phyloP scores from a whole-genome alignment of 768 basidiomycete species.

The Peribolospora baueri region DNA sequence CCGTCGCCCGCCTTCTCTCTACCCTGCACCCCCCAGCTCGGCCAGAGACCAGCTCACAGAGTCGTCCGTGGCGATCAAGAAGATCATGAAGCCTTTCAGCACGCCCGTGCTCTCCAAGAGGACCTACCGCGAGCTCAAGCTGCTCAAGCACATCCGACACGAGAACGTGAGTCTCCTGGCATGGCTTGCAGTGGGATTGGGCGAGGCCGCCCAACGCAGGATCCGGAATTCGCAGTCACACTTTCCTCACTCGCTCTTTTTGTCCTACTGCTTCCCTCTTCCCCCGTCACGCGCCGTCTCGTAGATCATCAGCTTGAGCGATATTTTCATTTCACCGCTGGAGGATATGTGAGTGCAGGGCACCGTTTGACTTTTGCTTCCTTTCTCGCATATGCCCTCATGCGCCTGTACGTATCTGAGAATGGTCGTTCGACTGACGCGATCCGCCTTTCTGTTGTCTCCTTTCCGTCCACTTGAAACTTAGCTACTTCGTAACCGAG shows the following conservation, averaged over 20 bases:
- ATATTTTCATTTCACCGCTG: constrained; percentile 98
- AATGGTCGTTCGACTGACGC: neutral
- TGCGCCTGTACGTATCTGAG: neutral
- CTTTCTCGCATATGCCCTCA: neutral
- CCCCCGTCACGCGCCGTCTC: neutral
- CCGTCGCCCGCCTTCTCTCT: neutral
- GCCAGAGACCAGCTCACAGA: constrained; percentile 86
- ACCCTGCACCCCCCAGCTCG: constrained; percentile 30
- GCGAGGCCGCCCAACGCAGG: too few species aligned
- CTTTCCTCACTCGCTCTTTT: neutral
- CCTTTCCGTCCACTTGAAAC: neutral
- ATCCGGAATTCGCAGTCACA: neutral
- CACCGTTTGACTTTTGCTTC: neutral
- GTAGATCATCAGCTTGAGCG: constrained; percentile 91
- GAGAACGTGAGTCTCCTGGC: constrained; percentile 47
- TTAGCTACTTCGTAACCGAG: constrained; percentile 95
- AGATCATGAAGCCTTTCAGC: constrained; percentile 99
- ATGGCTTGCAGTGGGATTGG: neutral
- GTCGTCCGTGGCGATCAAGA: constrained; percentile 92
- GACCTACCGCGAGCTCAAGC: constrained; percentile 91
- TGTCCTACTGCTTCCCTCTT: neutral
- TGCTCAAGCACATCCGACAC: constrained; percentile 94
- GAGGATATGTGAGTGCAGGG: constrained; percentile 58
- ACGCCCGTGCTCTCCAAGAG: constrained; percentile 95
- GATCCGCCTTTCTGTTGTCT: neutral